These are phyloP conservation scores for Lunularia cruciata DNA, from an alignment of 225 moss, liverwort and hornwort species.

Conservation along the genomic window DNA sequence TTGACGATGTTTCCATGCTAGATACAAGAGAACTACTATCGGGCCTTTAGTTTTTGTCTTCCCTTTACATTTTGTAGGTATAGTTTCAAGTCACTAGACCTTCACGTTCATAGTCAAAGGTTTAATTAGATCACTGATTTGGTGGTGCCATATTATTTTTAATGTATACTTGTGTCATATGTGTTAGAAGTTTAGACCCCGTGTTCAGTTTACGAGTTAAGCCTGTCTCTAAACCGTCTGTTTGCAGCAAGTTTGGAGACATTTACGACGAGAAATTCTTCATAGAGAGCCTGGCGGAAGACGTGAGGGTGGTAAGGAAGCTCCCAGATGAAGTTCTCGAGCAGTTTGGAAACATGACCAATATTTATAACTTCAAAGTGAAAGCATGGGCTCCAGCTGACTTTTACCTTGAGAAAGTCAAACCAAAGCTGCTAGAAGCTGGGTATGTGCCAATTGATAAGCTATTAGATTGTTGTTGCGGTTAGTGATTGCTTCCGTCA, in stretches of 20 bases:
- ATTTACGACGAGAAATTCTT: slow-evolving; percentile 87
- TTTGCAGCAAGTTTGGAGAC: slow-evolving; percentile 74
- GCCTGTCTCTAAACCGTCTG: not conserved
- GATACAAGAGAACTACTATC: too few species aligned
- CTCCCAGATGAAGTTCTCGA: slow-evolving; percentile 61
- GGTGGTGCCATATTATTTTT: too few species aligned
- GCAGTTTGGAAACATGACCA: slow-evolving; percentile 64
- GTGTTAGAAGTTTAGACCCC: too few species aligned
- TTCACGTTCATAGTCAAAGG: too few species aligned
- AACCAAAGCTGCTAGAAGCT: slow-evolving; percentile 65
- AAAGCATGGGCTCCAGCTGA: slow-evolving; percentile 73
- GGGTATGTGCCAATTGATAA: slow-evolving; percentile 49
- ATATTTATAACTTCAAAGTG: slow-evolving; percentile 75
- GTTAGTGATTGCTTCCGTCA: not conserved
- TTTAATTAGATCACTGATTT: too few species aligned
- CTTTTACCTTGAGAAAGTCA: slow-evolving; percentile 71
- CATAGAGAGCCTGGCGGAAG: slow-evolving; percentile 61
- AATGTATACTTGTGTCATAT: too few species aligned
- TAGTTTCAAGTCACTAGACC: too few species aligned
- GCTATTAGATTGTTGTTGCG: not conserved
- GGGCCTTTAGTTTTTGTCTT: too few species aligned
- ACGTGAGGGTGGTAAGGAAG: slow-evolving; percentile 69
- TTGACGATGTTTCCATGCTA: not conserved
- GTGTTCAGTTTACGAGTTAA: not conserved
- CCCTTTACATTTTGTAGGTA: too few species aligned